A percentile compares a stretch with the other conserved stretches of the same genome.
These are phyloP conservation scores for Podospora fimiseda DNA, from an alignment of 495 filamentous ascomycete genomes.

Conservation along the genomic window DNA sequence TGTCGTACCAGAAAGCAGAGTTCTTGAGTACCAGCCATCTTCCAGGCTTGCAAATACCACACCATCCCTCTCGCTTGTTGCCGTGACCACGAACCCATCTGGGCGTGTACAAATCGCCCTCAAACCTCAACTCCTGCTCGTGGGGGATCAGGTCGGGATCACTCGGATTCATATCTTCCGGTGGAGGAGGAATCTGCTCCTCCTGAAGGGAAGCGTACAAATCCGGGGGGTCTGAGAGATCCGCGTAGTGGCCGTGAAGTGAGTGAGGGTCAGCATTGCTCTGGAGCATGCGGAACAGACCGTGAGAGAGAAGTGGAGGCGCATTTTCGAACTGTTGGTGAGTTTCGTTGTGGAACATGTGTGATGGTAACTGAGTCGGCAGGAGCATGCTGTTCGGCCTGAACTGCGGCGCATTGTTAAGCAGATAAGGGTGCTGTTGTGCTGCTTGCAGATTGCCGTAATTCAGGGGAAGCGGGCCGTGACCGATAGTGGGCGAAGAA, in stretches of 20 bases:
- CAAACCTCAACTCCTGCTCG: constrained; percentile 71
- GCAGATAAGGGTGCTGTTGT: constrained; percentile 47
- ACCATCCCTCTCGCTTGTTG: constrained; percentile 80
- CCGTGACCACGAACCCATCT: constrained; percentile 72
- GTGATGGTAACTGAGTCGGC: constrained; percentile 39
- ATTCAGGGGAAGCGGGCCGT: constrained; percentile 47
- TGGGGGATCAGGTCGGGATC: constrained; percentile 64
- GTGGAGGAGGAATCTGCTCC: constrained; percentile 59
- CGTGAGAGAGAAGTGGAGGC: constrained; percentile 55
- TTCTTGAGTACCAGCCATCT: constrained; percentile 79
- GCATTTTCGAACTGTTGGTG: constrained; percentile 48
- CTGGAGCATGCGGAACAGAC: constrained; percentile 60
- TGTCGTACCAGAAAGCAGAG: constrained; percentile 82
- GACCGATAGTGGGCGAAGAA: constrained; percentile 51
- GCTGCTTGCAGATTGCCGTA: constrained; percentile 47
- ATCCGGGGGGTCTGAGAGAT: constrained; percentile 64
- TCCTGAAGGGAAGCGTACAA: constrained; percentile 64
- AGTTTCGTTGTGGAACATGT: constrained; percentile 40
- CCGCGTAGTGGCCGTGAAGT: constrained; percentile 55
- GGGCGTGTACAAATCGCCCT: constrained; percentile 72
- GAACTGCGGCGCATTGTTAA: constrained; percentile 41
- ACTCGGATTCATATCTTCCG: constrained; percentile 67
- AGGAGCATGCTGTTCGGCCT: constrained; percentile 43
- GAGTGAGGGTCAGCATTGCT: constrained; percentile 60
- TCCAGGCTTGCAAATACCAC: constrained; percentile 74